These are phyloP conservation scores for Geotrichum phurueaensis DNA, from an alignment of 1,139 yeast genomes.

Conservation along the genomic window DNA sequence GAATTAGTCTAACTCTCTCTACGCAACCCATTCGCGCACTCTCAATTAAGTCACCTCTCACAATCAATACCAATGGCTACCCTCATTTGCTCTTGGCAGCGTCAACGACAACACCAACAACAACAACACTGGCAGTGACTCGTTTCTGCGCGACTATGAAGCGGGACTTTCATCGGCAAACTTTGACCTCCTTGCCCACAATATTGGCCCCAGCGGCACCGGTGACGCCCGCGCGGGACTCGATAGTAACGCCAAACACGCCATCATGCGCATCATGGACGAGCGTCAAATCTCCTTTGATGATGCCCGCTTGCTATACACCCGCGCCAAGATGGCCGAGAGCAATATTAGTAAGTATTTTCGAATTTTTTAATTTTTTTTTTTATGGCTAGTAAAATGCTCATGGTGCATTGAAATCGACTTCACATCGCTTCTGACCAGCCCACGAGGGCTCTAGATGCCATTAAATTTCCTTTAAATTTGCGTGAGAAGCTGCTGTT, in stretches of 20 bases:
- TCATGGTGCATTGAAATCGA: too few species aligned
- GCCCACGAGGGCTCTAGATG: too few species aligned
- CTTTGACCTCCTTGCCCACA: slow-evolving; percentile 40
- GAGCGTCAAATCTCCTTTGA: slow-evolving; percentile 51
- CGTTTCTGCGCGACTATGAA: slow-evolving; percentile 47
- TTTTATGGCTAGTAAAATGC: background rate
- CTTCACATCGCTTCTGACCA: too few species aligned
- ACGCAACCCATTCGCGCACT: background rate
- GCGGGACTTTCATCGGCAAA: slow-evolving; percentile 56
- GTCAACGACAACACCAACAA: background rate
- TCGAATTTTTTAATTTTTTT: background rate
- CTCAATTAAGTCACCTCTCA: background rate
- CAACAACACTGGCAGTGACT: background rate
- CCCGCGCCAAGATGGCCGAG: slow-evolving; percentile 42
- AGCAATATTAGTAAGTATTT: slow-evolving; percentile 47
- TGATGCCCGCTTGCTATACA: slow-evolving; percentile 57
- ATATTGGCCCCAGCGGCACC: slow-evolving; percentile 16
- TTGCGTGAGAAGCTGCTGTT: too few species aligned
- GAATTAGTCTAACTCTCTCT: background rate
- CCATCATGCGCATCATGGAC: slow-evolving; percentile 52
- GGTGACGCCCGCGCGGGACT: slow-evolving; percentile 53
- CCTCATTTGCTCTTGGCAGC: background rate
- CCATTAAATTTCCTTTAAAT: too few species aligned
- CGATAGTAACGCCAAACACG: slow-evolving; percentile 48
- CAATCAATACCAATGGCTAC: background rate